Evolutionary conservation across 176 grass and related monocot genomes (phyloP).

Genomic region (Aegilops tauschii): DNA sequence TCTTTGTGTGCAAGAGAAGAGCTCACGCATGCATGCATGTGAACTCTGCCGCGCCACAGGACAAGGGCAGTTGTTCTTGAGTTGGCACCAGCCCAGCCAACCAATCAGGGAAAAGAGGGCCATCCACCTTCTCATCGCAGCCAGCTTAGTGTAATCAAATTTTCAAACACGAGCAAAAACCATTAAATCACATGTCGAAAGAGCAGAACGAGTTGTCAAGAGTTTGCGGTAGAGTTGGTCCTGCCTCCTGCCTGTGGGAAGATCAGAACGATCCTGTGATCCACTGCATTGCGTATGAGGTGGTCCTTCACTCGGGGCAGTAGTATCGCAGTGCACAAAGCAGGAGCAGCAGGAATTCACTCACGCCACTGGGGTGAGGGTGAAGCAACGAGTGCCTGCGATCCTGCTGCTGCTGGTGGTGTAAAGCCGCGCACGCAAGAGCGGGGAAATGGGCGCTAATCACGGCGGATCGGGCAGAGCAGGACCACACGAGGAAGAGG

Average conservation of each 20-base stretch:
- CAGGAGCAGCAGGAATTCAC: neutral
- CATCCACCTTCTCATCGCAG: neutral
- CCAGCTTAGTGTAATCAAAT: neutral
- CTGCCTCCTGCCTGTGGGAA: neutral
- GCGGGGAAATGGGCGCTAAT: neutral
- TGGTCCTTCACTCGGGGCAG: neutral
- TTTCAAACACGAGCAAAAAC: neutral
- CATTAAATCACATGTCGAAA: neutral
- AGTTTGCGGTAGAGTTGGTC: neutral
- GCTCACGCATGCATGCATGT: conserved; percentile 10
- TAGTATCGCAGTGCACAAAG: neutral
- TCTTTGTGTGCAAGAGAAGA: neutral
- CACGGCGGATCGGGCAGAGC: neutral
- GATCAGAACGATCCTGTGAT: conserved; percentile 29
- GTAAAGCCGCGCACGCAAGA: neutral
- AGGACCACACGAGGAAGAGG: neutral
- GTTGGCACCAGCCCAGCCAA: neutral
- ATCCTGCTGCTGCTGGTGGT: neutral
- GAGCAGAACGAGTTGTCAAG: neutral
- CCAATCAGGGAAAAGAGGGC: neutral
- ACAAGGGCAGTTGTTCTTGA: neutral
- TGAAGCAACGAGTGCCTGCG: conserved; percentile 5
- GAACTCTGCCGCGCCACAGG: conserved; percentile 13
- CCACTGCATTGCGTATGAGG: too few relatives aligned
- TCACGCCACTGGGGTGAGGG: neutral